Base-by-base conservation (phyloP, 2,329 filamentous ascomycete species). In the Orbilia ellipsospora region DNA sequence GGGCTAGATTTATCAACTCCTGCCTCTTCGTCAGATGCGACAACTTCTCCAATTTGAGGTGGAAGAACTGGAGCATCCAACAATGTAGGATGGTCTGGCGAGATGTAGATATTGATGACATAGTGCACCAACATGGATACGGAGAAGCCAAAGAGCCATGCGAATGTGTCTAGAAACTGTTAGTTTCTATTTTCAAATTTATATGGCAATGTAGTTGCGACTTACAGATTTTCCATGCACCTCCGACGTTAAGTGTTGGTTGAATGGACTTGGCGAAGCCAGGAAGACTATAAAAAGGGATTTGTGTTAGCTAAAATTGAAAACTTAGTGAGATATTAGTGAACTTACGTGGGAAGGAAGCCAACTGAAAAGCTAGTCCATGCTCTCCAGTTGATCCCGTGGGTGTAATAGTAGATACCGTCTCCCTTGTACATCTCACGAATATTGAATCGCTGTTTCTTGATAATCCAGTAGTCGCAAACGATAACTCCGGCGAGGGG, bases 401-500 rank as follows among this genome's bases (percentile, higher is more conserved):
- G 52, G 1, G 77, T 74, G 78, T 81, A 84, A 52, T 81, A 80
- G 77, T 85, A 85, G 62, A 82, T 82, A 59, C 83, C 83, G 26
- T 81, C 77, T 5, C 82, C 83, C 54, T 83, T 79, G 79, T 85
- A 85, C 42, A 85, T 79, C 12, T 82, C 83, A 0, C 82, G 83
- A 31, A 85, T 81, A 74, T 85, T 83, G 72, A 83, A 80, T 31
- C 81, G 80, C 40, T 80, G 78, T 45, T 80, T 79, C 73, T 84
- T 81, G 59, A 84, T 79, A 48, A 84, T 73, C 79, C 81, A 84
- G 74, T 83, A 84, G 69, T 85, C 84, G 40, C 80, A 79, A n/a
- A 80, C 80, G 44, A 85, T 81, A 55, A 84, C 82, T 45, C 82
- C 83, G 4, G 83, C 80, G 40, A 85, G 83, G 12, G 84, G 84